These are phyloP conservation scores for Oligophagozyma castellii DNA, from an alignment of 1,139 yeast species.

Conservation along the genomic window DNA sequence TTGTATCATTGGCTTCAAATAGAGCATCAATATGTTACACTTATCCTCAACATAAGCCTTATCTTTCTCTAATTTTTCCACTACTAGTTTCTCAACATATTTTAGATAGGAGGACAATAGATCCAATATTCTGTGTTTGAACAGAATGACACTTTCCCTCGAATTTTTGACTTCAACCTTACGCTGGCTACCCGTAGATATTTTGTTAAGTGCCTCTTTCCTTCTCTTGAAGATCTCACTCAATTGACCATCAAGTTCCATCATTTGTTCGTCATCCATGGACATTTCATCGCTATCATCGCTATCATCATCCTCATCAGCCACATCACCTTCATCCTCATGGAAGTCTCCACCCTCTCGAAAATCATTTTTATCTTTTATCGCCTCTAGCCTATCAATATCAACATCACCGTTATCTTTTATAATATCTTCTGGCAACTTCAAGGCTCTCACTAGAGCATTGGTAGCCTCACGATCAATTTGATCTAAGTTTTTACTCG, in stretches of 20 bases:
- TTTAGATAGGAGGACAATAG: conserved; percentile 51
- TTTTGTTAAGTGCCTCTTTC: conserved; percentile 40
- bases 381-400: conserved; percentile 31
- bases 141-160: conserved; percentile 61
- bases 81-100: conserved; percentile 16
- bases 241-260: conserved; percentile 80
- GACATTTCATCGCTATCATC: conserved; percentile 43
- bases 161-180: conserved; percentile 65
- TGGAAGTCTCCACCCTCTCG: no score
- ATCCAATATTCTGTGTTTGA: conserved; percentile 70
- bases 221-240: conserved; percentile 77
- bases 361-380: conserved; percentile 35
- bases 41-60: conserved; percentile 2
- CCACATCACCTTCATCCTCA: conserved; percentile 28
- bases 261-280: conserved; percentile 97
- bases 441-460: conserved; percentile 69
- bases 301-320: conserved; percentile 46
- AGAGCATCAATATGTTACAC: conserved; percentile 24
- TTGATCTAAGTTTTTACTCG: conserved; percentile 46
- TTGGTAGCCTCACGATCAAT: conserved; percentile 46
- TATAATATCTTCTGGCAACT: conserved; percentile 40
- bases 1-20: conserved; percentile 46
- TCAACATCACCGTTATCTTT: conserved; percentile 37
- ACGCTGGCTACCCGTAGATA: conserved; percentile 49
- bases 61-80: conserved; percentile 4